These are phyloP conservation scores for Acidiella bohemica DNA, from an alignment of 495 filamentous ascomycete genomes.

Conservation along the genomic window DNA sequence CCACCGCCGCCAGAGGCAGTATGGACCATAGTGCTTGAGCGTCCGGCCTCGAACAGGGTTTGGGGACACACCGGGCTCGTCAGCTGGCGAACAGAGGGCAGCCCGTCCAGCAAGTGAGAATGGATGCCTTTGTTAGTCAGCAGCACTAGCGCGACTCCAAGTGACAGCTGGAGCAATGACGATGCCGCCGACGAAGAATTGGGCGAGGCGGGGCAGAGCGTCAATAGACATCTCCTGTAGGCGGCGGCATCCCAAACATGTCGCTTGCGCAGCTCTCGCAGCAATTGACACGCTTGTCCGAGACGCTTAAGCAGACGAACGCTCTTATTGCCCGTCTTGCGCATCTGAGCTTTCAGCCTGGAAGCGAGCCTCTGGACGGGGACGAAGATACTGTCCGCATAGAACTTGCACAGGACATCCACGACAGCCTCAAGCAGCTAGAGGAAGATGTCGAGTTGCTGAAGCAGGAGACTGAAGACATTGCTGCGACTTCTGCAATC, in stretches of 20 bases:
- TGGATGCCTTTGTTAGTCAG: no score
- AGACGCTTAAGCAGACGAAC: constrained; percentile 51
- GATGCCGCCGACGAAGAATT: no score
- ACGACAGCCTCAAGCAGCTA: constrained; percentile 64
- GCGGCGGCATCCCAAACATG: background rate
- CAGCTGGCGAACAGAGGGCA: no score
- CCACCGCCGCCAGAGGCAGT: no score
- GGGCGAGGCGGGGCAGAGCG: no score
- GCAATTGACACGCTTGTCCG: constrained; percentile 35
- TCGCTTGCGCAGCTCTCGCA: constrained; percentile 2
- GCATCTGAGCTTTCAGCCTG: constrained; percentile 51
- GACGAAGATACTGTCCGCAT: constrained; percentile 41
- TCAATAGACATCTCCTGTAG: no score
- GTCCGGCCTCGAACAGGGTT: no score
- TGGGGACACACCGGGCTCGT: no score
- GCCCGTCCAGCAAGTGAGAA: no score
- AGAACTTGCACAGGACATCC: constrained; percentile 76
- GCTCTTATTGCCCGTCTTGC: constrained; percentile 64
- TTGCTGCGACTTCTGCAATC: constrained; percentile 28
- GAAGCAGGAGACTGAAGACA: constrained; percentile 60
- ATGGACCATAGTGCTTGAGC: no score
- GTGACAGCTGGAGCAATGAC: no score
- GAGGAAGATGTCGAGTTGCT: constrained; percentile 79
- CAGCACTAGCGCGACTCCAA: no score
- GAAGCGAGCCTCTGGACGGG: constrained; percentile 37